Evolutionary conservation across 169 alveolate species (phyloP).

Genomic region (Cystoisospora suis): DNA sequence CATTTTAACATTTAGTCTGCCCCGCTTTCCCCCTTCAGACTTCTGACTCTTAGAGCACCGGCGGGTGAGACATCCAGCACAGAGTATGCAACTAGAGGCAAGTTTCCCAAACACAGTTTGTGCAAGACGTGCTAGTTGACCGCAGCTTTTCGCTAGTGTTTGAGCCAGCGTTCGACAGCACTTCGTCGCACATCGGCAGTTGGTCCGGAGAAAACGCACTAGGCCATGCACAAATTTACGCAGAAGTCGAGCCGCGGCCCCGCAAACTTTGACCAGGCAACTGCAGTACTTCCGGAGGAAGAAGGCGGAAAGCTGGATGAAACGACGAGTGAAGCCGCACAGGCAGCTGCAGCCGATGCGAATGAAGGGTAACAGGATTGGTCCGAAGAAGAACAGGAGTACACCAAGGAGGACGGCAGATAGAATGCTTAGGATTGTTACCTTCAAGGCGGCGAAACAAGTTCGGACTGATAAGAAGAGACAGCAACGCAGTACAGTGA

Average conservation of each 20-base stretch:
- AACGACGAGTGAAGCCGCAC: neutral
- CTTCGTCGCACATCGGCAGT: too few species aligned
- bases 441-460: constrained; percentile 19
- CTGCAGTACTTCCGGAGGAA: neutral
- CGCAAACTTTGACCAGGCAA: neutral
- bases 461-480: neutral
- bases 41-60: too few species aligned
- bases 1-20: too few species aligned
- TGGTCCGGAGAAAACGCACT: neutral
- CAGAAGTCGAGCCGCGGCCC: neutral
- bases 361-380: constrained; percentile 1
- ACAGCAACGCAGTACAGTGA: too few species aligned
- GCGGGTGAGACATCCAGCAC: too few species aligned
- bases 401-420: neutral
- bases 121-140: too few species aligned
- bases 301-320: neutral
- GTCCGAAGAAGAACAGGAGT: constrained; percentile 31
- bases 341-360: neutral
- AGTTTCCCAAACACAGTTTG: too few species aligned
- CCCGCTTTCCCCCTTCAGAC: too few species aligned
- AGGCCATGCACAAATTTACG: neutral
- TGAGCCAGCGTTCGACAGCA: too few species aligned
- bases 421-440: neutral
- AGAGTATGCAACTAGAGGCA: too few species aligned
- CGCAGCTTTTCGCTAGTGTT: too few species aligned